Base-by-base conservation (phyloP, 169 alveolate species). In the Toxoplasma gondii region DNA sequence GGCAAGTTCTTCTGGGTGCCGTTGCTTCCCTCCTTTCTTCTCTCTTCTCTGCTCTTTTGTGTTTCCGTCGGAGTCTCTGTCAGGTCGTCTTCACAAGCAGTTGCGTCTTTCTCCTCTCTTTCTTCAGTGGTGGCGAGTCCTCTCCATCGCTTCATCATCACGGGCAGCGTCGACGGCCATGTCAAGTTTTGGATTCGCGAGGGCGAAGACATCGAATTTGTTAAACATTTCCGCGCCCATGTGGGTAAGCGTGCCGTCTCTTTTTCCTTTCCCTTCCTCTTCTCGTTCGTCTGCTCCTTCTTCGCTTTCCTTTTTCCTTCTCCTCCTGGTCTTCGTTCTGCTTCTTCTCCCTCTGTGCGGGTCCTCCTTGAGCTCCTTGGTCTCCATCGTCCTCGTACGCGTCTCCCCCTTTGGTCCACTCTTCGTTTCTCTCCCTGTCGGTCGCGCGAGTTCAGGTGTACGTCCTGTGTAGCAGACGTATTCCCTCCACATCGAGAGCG, bases 171-270 rank as follows among this genome's bases (percentile, higher is more conserved):
- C 92, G 99, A 99, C 91, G 99, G 99, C 4, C 97, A 97, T 58
- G 97, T 99, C 38, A 99, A 98, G 94, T 98, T 99, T 97, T 99
- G 99, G 99, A 98, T 98, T 96, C 98, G 98, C 92, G 97, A 97
- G 91, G 97, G 95, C 84, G 98, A 98, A 69, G 99, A 99, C 82
- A 97, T 99, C 38, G 99, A 99, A 97, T 98, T 98, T 94, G 99
- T 98, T 41, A 99, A 99, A 96, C 99, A 98, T 94, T 98, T 98
- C 96, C 97, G 98, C 90, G 99, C 99, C 29, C 99, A 99, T 91
- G 95, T 97, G 34, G 98, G 98, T 95, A 97, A 92, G 94, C 67
- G 17, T 16, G 43, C 43, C 17, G 9, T 10, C 54, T 24, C 43
- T 22, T 9, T 69, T 31, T 69, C 17, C 82, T 69, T 4, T 69